Base-by-base conservation (phyloP, 176 grass and related monocot genomes). In the Triticum monococcum region DNA sequence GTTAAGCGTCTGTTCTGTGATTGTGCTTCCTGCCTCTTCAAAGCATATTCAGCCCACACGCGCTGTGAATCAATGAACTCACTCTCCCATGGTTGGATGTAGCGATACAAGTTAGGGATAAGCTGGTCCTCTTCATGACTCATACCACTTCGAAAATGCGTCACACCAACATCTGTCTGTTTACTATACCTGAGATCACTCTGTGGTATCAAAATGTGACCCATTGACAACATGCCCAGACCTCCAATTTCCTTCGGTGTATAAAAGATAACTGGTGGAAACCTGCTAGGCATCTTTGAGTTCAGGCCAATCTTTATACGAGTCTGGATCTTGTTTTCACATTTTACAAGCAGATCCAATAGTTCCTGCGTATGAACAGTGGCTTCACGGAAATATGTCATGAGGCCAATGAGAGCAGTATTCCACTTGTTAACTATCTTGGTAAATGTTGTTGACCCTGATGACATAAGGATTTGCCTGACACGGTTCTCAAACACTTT, bases 371-470 rank as follows among this genome's bases (percentile, higher is more conserved):
- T 97, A 78, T 97, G 95, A 28, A 97, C 95, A 88, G 95, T 97
- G 62, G 95, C 92, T 91, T 97, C 95, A 69, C 95, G 92, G 70
- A 97, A 97, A 83, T 97, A 97, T 32, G 95, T 97, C 95, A 97
- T 97, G 38, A 97, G 95, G 46, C 95, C 95, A 81, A 97, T 97
- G 23, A 97, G 90, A 82, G 92, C 92, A 36, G 95, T 97, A 78
- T 97, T 97, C 95, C 95, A 97, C 79, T 97, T 97, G 72, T 97
- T 97, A 37, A 97, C 95, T 64, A 97, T 97, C 89, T 97, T 97
- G 17, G 95, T 97, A 54, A 97, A 97, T 43, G 95, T 97, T 75
- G 95, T 97, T 20, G 95, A 98, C 75, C 95, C 95, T 45, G 95
- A 98, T 36, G 95, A 98, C 95, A 98, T 98, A 67, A 98, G 93